These are phyloP conservation scores for Phylloporus arenicola DNA, from an alignment of 768 basidiomycete genomes.

Conservation along the genomic window DNA sequence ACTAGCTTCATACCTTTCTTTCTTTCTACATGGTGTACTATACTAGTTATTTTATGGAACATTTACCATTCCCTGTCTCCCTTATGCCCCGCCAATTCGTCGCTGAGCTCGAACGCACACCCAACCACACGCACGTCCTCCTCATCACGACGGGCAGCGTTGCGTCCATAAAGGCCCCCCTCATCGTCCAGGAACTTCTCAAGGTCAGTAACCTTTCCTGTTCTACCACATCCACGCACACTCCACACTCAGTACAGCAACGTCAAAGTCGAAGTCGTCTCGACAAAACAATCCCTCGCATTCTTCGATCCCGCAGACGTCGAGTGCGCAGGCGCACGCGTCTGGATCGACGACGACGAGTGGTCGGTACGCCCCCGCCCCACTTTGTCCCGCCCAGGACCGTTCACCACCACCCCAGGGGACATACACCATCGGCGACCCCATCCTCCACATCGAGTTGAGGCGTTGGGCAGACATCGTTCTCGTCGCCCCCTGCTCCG, in stretches of 20 bases:
- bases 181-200: constrained; percentile 77
- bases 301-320: constrained; percentile 66
- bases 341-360: constrained; percentile 92
- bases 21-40: constrained; percentile 11
- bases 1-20: not conserved
- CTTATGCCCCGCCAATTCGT: constrained; percentile 19
- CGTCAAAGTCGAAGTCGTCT: constrained; percentile 77
- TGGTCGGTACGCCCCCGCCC: constrained; percentile 69
- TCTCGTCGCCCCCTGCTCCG: constrained; percentile 91
- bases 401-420: constrained; percentile 37
- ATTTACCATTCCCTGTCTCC: not conserved
- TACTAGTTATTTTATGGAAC: constrained; percentile 3
- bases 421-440: constrained; percentile 75
- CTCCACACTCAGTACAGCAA: constrained; percentile 52
- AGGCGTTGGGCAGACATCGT: constrained; percentile 93
- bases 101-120: constrained; percentile 24
- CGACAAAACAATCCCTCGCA: constrained; percentile 70
- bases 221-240: not conserved
- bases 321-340: constrained; percentile 45
- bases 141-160: constrained; percentile 93
- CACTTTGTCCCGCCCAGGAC: not conserved
- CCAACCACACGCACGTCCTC: constrained; percentile 52
- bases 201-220: constrained; percentile 42
- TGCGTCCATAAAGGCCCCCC: constrained; percentile 87
- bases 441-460: constrained; percentile 94